phyloP scores from a whole-genome alignment of 1,284 basidiomycete species.

The Polyporus tsugae region DNA sequence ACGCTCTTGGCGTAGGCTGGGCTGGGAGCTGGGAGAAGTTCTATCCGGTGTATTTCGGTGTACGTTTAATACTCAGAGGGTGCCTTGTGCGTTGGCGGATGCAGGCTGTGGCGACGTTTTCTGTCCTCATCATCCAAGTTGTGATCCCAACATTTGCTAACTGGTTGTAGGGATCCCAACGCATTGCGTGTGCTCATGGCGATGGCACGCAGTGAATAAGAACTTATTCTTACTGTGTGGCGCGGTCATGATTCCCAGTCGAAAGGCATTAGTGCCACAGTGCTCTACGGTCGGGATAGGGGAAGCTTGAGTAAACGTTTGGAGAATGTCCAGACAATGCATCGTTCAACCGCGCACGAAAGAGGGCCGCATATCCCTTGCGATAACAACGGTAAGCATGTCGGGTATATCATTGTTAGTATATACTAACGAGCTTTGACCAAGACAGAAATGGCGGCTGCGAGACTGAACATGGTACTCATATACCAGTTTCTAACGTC shows the following conservation, averaged over 20 bases:
- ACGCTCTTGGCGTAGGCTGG: slow-evolving; percentile 17
- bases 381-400: not conserved
- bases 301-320: not conserved
- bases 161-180: not conserved
- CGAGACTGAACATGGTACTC: not conserved
- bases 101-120: not conserved
- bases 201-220: too few species aligned
- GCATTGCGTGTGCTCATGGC: too few species aligned
- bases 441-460: not conserved
- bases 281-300: not conserved
- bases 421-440: not conserved
- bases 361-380: not conserved
- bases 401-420: not conserved
- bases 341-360: not conserved
- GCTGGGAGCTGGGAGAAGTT: not conserved
- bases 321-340: too few species aligned
- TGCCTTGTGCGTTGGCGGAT: not conserved
- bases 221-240: too few species aligned
- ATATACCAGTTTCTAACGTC: too few species aligned
- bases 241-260: too few species aligned
- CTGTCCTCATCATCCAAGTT: not conserved
- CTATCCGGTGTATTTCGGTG: slow-evolving; percentile 2
- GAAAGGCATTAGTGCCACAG: too few species aligned
- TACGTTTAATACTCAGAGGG: not conserved
- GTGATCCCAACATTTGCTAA: not conserved